Base-by-base conservation (phyloP, 2,329 filamentous ascomycete genomes). In the Sphaerulina musiva region DNA sequence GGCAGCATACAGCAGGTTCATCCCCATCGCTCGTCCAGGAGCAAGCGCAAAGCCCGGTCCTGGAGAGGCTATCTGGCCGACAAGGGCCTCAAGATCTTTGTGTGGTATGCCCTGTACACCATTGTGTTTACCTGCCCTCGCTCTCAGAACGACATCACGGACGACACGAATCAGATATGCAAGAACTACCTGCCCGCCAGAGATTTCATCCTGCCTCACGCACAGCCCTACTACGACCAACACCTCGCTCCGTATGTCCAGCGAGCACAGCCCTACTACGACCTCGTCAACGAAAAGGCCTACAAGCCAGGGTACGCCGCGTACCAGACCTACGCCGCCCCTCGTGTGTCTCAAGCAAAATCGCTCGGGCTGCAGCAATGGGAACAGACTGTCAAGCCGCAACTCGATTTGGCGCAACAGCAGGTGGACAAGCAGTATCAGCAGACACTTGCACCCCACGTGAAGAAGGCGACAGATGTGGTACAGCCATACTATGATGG, bases 231-330 rank as follows among this genome's bases (percentile, higher is more conserved):
- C 73, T 97, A 96, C 71, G 76, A 92, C 62, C 72, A 81, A 54
- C 95, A 96, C 66, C 85, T 88, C 23, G 86, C 85, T 5, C 88
- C 89, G 2, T 93, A 96, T 67, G 82, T 95, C 58, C 80, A 91
- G 38, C 74, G 82, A 47, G 85, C 81, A 36, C 82, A 81, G 56
- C 92, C 92, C 0, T 95, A 97, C 72, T 72, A 79, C 51, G 73
- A 79, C 17, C 69, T 74, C 20, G 72, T 81, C 60, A 80, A 83
- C 61, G 74, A 78, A 46, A 72, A 78, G 42, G 75, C 95, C 46
- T 81, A 93, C 65, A 74, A 78, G 2, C 93, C 93, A 0, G 78
- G 82, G 2, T 80, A 83, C 53, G 76, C 74, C 8, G 77, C 76
- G 40, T 85, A 84, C 66, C 71, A 78, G 44, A 83, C 81, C 55